Evolutionary conservation across 805 yeast species (phyloP), one percentile per base, ranked within the genome.

Genomic region (Pichia phayaonensis): DNA sequence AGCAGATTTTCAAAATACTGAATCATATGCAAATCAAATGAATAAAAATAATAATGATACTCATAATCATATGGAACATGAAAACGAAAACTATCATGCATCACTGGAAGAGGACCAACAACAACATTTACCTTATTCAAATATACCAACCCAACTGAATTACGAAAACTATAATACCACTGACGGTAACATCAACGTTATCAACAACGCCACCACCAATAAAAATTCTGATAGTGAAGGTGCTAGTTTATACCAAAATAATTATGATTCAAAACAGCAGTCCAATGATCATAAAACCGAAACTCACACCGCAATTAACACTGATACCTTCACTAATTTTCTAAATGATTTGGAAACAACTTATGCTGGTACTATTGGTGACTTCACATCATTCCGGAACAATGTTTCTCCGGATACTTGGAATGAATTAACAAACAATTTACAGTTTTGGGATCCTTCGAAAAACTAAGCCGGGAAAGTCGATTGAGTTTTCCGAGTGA

Each of bases 391-490:
- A 12, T 50, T 50, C 18, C 49, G 52, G 21, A 50, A 50, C 21
- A 50, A 46, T 24, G 45, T 50, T 13, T 50, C 52, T 1, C 52
- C 52, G 10, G 49, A 50, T 42, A 50, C 52, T 1, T 50, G 52
- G 52, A 42, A 38, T 29, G 52, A 50, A 36, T 23, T 50, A 26
- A 46, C 49, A 2, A 42, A 46, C 11, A 50, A 50, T 29, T 40
- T 48, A 36, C 47, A 48, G 16, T 50, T 46, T 26, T 50, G 52
- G 52, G 52, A 50, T 18, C 38, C 48, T 13, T 27, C 52, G 6
- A 42, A 45, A 21, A 27, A 40, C 7, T 49, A 13, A 22, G 3
- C 20, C 24, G 26, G 41, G 23, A 34, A 34, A 34, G 20, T 26
- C 43, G 43, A 16, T 20, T 5, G 23, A 21, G 39, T 31, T 29